These are phyloP conservation scores for Astrephomene gubernaculifera DNA, from an alignment of 139 green algal genomes.

Conservation along the genomic window DNA sequence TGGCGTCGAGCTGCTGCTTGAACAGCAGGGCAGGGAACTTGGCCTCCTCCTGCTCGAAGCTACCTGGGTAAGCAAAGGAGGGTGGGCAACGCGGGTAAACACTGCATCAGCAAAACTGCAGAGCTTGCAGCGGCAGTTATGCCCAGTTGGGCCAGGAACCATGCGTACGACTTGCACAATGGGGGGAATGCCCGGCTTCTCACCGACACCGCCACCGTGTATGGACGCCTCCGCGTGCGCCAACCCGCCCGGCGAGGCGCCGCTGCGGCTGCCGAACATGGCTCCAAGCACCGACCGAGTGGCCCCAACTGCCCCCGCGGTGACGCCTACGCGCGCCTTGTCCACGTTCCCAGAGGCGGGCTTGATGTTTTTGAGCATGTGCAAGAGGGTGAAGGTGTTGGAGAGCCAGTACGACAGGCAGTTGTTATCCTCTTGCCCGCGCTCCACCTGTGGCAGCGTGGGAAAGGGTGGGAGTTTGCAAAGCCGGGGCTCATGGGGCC, in stretches of 20 bases:
- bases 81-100: too few relatives aligned
- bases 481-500: too few relatives aligned
- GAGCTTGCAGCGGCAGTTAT: too few relatives aligned
- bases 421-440: slow-evolving; percentile 88
- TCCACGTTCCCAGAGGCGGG: slow-evolving; percentile 78
- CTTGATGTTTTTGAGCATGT: slow-evolving; percentile 96
- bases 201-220: slow-evolving; percentile 83
- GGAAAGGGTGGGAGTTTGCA: too few relatives aligned
- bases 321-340: slow-evolving; percentile 58
- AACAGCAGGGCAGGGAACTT: slow-evolving; percentile 99
- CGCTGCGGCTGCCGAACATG: slow-evolving; percentile 33
- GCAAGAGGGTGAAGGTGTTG: slow-evolving; percentile 96
- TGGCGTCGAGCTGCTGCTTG: slow-evolving; percentile 98
- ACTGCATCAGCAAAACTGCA: too few relatives aligned
- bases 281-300: slow-evolving; percentile 63
- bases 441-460: slow-evolving; percentile 67
- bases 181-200: too few relatives aligned
- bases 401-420: slow-evolving; percentile 95
- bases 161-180: too few relatives aligned
- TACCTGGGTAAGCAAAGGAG: slow-evolving; percentile 32
- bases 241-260: slow-evolving; percentile 10
- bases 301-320: not conserved
- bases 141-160: too few relatives aligned
- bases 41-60: slow-evolving; percentile 89
- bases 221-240: slow-evolving; percentile 78